Evolutionary conservation across 441 rosid species (phyloP), one percentile per base, ranked within the genome.

Genomic region (Geranium incanum): DNA sequence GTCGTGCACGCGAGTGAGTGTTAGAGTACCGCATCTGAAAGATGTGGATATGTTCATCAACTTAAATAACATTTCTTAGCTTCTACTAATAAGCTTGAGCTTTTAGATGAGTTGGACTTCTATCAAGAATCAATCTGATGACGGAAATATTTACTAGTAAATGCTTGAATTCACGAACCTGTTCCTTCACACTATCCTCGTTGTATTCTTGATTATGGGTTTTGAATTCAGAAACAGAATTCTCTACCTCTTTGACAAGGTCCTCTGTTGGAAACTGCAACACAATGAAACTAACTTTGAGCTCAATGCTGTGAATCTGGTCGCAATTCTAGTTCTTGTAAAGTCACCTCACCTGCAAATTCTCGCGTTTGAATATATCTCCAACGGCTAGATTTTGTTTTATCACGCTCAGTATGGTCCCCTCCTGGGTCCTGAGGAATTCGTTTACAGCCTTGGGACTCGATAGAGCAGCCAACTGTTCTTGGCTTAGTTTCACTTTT

Each of bases 351-450:
- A 89, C 98, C 93, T 88, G 81, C 76, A 91, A 78, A 76, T 89
- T 94, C 84, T 94, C 96, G 0, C 96, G 89, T 78, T 83, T 90
- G 71, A 94, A 91, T 72, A 94, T 86, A 77, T 94, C 96, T 75
- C 97, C 98, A 33, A 94, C 91, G 0, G 97, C 95, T 36, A 88
- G 65, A 79, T 91, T 91, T 83, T 94, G 98, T 83, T 89, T 90
- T 75, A 94, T 87, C 74, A 88, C 78, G 67, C 72, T 83, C 37
- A 68, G 78, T 71, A 94, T 91, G 73, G 88, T 89, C 78, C 86
- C 94, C 80, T 78, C 86, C 73, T 89, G 96, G 75, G 73, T 80
- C 71, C 88, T 90, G 60, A 91, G 84, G 80, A 78, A 94, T 76
- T 91, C 95, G 28, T 80, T 87, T 8, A 94, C 98, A 57, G 92